Evolutionary conservation across 768 basidiomycete genomes (phyloP), one percentile per base, ranked within the genome.

Genomic region (Galerina sulciceps): DNA sequence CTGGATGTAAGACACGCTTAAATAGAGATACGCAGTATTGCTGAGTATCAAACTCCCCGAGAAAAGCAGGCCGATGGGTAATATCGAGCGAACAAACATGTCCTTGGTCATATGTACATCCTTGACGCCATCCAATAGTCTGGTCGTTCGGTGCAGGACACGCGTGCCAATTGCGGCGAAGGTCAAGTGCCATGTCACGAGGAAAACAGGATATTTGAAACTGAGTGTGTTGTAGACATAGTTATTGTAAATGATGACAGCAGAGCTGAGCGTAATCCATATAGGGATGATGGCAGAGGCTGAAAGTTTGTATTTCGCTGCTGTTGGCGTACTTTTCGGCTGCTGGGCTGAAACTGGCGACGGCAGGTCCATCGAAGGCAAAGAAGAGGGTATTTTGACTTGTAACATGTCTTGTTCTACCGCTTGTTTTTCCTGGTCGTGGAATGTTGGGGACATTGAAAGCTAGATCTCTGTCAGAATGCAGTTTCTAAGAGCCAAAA

Each of bases 221-320:
- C 87, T 74, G 68, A 91, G 85, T 44, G 83, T 84, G 75, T 91
- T 91, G 81, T 92, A 94, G 65, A 93, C 75, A 70, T 88, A 88
- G 73, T 94, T 96, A 84, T 97, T 97, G 85, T 98, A 97, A 58
- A 97, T 87, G 76, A 98, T 98, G 71, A 98, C 96, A 8, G 86
- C 71, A 22, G 94, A 93, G 63, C 88, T 91, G 65, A 96, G 88
- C 17, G 85, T 76, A 68, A 97, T 98, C 96, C 96, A 99, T 55
- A 96, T 78, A 23, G 93, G 95, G 56, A 97, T 93, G 68, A 95
- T 91, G 55, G 82, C 76, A 0, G 86, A 69, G 0, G 90, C 82
- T 11, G 90, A 83, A 26, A 91, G 73, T 67, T 82, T 85, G n/a
- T 78, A 63, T 54, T 83, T 85, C 9, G 74, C 67, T 9, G 76